A percentile compares a stretch with the other conserved stretches of the same genome.
Conservation (phyloP, 257 asterid genomes). For the Solanum etuberosum region DNA sequence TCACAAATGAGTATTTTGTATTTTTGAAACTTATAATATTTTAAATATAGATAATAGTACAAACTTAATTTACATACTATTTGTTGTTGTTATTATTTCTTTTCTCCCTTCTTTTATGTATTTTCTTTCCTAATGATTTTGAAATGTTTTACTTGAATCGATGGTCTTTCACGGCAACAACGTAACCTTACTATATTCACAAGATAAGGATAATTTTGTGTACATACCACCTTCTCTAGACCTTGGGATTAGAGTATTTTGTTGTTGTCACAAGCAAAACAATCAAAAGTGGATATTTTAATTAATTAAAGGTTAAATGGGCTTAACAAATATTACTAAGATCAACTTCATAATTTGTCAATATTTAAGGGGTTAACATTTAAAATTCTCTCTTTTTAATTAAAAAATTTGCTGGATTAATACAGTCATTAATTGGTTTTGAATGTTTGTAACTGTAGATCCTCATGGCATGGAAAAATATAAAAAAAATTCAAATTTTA, state of each 20-base stretch:
- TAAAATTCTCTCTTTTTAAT: background rate
- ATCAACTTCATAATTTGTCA: background rate
- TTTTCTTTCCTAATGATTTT: background rate
- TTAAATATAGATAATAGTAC: background rate
- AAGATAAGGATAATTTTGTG: background rate
- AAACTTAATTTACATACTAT: background rate
- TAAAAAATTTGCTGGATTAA: background rate
- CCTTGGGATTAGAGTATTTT: background rate
- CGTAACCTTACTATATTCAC: background rate
- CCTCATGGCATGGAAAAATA: background rate
- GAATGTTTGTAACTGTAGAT: background rate
- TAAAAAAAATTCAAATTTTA: background rate
- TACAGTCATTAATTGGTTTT: background rate
- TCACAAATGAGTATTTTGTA: too few relatives aligned
- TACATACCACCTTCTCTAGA: too few relatives aligned
- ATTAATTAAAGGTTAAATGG: background rate
- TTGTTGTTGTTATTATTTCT: background rate
- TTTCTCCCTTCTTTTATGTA: too few relatives aligned
- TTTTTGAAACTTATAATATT: background rate
- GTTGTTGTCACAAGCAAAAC: background rate
- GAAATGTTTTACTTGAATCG: background rate
- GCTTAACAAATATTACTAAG: background rate
- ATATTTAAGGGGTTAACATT: background rate
- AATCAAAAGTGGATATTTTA: background rate
- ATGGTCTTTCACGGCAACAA: background rate